Evolutionary conservation across 805 yeast genomes (phyloP), one percentile per base, ranked within the genome.

Genomic region (Pichia rugopelliculosa): DNA sequence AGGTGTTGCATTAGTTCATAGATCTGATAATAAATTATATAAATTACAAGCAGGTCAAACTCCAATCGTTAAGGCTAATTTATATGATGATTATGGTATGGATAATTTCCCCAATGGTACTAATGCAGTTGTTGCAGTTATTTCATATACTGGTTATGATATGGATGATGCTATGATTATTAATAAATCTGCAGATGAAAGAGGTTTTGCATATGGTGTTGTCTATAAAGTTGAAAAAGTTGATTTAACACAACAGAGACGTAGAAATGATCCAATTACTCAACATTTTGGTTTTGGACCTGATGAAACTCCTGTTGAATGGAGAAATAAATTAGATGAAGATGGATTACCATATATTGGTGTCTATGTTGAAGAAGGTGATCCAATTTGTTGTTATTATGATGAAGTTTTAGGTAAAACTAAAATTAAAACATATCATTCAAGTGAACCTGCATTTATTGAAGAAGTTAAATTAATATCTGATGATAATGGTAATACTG

Each of bases 81-180:
- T 91, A 51, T 93, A 90, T 61, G 98, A 93, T 63, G 95, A 89
- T 36, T 93, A 90, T 62, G 99, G 98, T 40, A 83, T 93, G 88
- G 99, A 93, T 67, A 88, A 89, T 66, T 93, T 88, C 80, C 99
- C 99, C 56, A 93, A 93, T 64, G 99, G 99, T 65, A 88, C 86
- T 54, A 93, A 93, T 64, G 99, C 99, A 3, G 96, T 93, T 51
- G 99, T 93, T 54, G 99, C 99, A 0, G 99, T 93, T 57, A 93
- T 93, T 62, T 90, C 99, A 0, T 93, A 93, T 67, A 93, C 99
- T 1, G 99, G 99, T 58, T 93, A 93, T 64, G 99, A 93, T 86
- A 93, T 93, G 98, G 99, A 93, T 72, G 99, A 93, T 69, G 99
- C 99, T 64, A 91, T 93, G 98, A 93, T 93, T 61, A 79, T 93